These are phyloP conservation scores for Talaromyces wortmannii DNA, from an alignment of 495 filamentous ascomycete genomes.

Conservation along the genomic window DNA sequence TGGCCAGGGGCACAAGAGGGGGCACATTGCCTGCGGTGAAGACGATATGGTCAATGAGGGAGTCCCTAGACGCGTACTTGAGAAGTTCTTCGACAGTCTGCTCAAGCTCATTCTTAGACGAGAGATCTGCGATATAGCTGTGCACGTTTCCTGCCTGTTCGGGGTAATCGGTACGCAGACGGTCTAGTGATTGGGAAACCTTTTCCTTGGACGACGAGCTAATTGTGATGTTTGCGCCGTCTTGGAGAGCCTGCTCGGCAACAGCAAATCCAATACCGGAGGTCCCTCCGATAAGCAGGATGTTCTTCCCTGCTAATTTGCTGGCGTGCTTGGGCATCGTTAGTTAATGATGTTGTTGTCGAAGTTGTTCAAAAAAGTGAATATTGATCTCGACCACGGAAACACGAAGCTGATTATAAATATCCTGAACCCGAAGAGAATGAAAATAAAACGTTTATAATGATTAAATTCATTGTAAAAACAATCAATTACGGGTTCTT, in stretches of 20 bases:
- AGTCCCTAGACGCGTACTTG: background rate
- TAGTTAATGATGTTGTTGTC: background rate
- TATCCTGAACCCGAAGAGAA: background rate
- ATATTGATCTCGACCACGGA: background rate
- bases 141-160: conserved; percentile 5
- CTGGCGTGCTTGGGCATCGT: background rate
- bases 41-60: conserved; percentile 52
- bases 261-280: conserved; percentile 51
- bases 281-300: conserved; percentile 50
- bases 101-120: conserved; percentile 29
- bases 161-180: conserved; percentile 28
- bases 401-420: background rate
- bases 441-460: background rate
- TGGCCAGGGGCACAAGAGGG: conserved; percentile 19
- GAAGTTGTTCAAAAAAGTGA: too few relatives aligned
- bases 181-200: conserved; percentile 31
- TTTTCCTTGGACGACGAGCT: conserved; percentile 40
- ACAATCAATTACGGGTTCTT: too few relatives aligned
- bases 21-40: conserved; percentile 51
- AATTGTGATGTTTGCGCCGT: conserved; percentile 46
- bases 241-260: conserved; percentile 40
- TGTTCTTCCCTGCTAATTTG: conserved; percentile 20
- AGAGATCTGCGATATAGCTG: conserved; percentile 46
- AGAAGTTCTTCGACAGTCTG: conserved; percentile 42
- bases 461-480: too few relatives aligned